phyloP scores from a whole-genome alignment of 352 stramenopile genomes.

The Lagenidium sp. region DNA sequence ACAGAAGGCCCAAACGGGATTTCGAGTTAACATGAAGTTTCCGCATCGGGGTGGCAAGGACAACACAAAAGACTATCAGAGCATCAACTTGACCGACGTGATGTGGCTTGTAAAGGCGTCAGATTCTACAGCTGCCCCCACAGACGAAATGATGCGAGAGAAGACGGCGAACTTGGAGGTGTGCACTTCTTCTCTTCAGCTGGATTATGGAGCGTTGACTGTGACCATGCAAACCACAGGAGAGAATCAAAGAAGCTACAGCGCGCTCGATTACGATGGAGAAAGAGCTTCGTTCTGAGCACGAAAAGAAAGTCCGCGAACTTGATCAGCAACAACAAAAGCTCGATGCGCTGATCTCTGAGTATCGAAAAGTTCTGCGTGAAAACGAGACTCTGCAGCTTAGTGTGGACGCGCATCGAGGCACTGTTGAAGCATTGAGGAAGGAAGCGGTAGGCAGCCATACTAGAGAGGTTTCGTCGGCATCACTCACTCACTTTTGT shows the following conservation, averaged over 20 bases:
- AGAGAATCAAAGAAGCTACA: conserved; percentile 82
- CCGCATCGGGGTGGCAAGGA: conserved; percentile 72
- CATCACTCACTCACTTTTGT: conserved; percentile 10
- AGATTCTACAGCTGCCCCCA: conserved; percentile 58
- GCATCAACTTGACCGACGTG: conserved; percentile 70
- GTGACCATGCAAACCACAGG: conserved; percentile 11
- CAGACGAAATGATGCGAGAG: conserved; percentile 79
- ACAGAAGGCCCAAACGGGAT: conserved; percentile 79
- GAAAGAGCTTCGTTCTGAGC: conserved; percentile 56
- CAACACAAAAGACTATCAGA: conserved; percentile 87
- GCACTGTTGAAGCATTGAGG: conserved; percentile 60
- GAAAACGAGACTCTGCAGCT: conserved; percentile 74
- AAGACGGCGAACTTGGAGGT: conserved; percentile 84
- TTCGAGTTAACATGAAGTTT: conserved; percentile 84
- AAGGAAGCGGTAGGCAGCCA: conserved; percentile 70
- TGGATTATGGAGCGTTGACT: too few relatives aligned
- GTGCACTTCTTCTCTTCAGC: conserved; percentile 14
- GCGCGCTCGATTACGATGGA: conserved; percentile 56
- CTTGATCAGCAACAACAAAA: conserved; percentile 70
- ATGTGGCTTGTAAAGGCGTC: conserved; percentile 81
- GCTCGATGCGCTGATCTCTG: conserved; percentile 58
- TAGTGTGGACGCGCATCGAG: conserved; percentile 48
- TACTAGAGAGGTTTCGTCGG: too few relatives aligned
- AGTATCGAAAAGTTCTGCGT: conserved; percentile 78
- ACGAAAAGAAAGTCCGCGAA: conserved; percentile 71